Percentiles rank a stretch among this genome's conserved stretches.
Conservation (phyloP, 306 rosid genomes). For the Canavalia gladiata region DNA sequence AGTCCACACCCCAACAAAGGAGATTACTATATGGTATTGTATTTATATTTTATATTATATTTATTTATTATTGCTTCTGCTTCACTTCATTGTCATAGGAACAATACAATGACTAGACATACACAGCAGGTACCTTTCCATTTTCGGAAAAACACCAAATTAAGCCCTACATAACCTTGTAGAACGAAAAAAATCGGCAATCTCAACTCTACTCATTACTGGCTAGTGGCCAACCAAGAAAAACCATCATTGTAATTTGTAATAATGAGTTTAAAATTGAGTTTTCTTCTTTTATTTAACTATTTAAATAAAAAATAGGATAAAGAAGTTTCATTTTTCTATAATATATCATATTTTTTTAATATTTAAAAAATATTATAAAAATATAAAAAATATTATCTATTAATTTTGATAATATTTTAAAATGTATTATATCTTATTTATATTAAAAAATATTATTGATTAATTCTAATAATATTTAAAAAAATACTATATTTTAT, state of each 20-base stretch:
- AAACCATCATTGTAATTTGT: neutral
- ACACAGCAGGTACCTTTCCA: conserved; percentile 39
- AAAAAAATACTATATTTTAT: too few relatives aligned
- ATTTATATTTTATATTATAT: neutral
- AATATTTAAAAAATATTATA: too few relatives aligned
- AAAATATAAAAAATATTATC: too few relatives aligned
- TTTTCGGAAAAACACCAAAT: conserved; percentile 46
- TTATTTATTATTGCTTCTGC: neutral
- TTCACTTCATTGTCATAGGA: neutral
- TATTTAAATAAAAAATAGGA: too few relatives aligned
- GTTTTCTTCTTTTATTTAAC: too few relatives aligned
- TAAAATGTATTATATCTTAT: too few relatives aligned
- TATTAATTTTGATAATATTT: too few relatives aligned
- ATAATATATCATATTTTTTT: too few relatives aligned
- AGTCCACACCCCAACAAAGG: conserved; percentile 48
- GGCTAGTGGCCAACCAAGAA: neutral
- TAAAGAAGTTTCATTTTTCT: too few relatives aligned
- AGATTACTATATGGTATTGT: conserved; percentile 44
- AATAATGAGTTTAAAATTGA: too few relatives aligned
- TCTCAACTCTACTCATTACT: neutral
- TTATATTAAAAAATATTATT: too few relatives aligned
- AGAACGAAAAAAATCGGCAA: conserved; percentile 4
- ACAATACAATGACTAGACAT: conserved; percentile 28
- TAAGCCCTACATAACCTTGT: neutral
- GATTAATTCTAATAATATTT: too few relatives aligned